These are phyloP conservation scores for Apiospora koreana DNA, from an alignment of 2,329 filamentous ascomycete species.

Conservation along the genomic window DNA sequence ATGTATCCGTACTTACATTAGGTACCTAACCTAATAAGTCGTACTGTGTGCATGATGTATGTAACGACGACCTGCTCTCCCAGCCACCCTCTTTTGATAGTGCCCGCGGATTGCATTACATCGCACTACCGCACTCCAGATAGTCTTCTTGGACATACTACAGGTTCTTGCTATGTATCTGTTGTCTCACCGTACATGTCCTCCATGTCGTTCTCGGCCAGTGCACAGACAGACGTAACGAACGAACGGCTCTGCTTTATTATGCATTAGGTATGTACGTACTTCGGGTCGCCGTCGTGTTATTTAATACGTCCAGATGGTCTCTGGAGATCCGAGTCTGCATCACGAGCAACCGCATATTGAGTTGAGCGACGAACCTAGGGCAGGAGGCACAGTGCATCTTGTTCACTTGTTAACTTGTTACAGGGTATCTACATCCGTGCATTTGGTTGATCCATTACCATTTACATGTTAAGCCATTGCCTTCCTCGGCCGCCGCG, in stretches of 20 bases:
- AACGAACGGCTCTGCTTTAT: neutral
- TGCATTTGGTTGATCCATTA: neutral
- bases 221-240: neutral
- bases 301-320: neutral
- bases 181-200: neutral
- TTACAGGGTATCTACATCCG: neutral
- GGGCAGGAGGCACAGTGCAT: neutral
- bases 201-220: neutral
- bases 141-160: too few species aligned
- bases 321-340: slow-evolving; percentile 1
- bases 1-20: neutral
- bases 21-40: too few species aligned
- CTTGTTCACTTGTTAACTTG: neutral
- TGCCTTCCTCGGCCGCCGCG: neutral
- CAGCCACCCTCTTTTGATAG: slow-evolving; percentile 3
- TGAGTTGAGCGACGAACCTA: slow-evolving; percentile 4
- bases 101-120: slow-evolving; percentile 1
- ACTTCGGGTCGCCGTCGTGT: neutral
- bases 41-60: slow-evolving; percentile 2
- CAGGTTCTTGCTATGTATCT: neutral
- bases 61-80: neutral
- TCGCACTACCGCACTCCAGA: slow-evolving; percentile 3
- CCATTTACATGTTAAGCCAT: neutral
- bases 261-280: too few species aligned
- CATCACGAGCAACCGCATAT: neutral